phyloP scores from a whole-genome alignment of 352 stramenopile species.

The Pilasporangium apinafurcum region DNA sequence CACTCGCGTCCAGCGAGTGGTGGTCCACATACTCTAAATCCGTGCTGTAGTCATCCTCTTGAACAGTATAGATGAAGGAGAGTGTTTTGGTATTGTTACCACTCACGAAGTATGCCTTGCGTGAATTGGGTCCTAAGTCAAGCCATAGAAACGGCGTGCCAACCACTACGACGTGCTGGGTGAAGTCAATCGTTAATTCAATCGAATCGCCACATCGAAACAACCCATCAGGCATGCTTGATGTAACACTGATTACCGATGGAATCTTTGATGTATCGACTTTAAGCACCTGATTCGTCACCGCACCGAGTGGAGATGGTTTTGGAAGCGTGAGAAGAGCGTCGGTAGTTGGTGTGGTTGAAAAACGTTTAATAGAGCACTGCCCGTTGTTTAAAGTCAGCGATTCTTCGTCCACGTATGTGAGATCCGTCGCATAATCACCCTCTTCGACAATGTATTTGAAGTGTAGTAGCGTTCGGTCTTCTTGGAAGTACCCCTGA shows the following conservation, averaged over 20 bases:
- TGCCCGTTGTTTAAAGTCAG: slow-evolving; percentile 77
- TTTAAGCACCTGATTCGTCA: slow-evolving; percentile 28
- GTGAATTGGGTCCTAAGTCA: slow-evolving; percentile 39
- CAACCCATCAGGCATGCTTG: slow-evolving; percentile 26
- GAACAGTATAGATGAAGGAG: slow-evolving; percentile 59
- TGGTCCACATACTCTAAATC: slow-evolving; percentile 81
- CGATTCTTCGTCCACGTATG: slow-evolving; percentile 40
- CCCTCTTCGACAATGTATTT: slow-evolving; percentile 58
- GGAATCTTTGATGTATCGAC: slow-evolving; percentile 60
- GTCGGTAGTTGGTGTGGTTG: slow-evolving; percentile 67
- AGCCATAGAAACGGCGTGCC: slow-evolving; percentile 63
- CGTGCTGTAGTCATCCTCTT: slow-evolving; percentile 64
- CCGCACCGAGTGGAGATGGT: slow-evolving; percentile 30
- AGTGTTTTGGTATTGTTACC: slow-evolving; percentile 48
- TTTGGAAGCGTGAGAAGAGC: slow-evolving; percentile 54
- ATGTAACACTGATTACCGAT: slow-evolving; percentile 44
- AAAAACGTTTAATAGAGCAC: slow-evolving; percentile 74
- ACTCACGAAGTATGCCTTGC: slow-evolving; percentile 45
- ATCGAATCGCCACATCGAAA: slow-evolving; percentile 72
- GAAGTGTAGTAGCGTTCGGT: slow-evolving; percentile 61
- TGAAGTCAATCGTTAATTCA: slow-evolving; percentile 52
- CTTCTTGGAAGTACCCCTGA: slow-evolving; percentile 40
- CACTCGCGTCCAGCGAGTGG: slow-evolving; percentile 67
- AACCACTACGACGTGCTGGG: slow-evolving; percentile 59
- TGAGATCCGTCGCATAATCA: slow-evolving; percentile 45